Conservation (phyloP, 257 asterid species). For the Plantago elongata region DNA sequence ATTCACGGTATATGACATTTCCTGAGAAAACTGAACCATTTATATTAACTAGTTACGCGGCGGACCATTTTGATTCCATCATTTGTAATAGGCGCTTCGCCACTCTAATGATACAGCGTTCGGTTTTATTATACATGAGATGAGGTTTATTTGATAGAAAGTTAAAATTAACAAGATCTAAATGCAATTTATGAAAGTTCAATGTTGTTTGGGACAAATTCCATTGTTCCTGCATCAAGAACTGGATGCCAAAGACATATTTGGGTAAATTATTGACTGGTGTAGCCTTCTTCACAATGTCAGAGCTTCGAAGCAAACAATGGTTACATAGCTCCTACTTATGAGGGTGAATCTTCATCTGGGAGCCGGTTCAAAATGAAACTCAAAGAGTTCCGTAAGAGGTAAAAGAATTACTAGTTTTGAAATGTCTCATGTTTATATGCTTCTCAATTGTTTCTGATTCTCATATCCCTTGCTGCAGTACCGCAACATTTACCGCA, state of each 20-base stretch:
- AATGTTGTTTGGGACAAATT: not conserved
- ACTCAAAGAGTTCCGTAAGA: constrained; percentile 80
- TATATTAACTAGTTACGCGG: not conserved
- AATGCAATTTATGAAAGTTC: constrained; percentile 7
- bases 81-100: no score
- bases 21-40: constrained; percentile 14
- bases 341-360: constrained; percentile 76
- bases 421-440: not conserved
- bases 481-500: constrained; percentile 86
- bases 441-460: constrained; percentile 3
- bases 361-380: constrained; percentile 89
- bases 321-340: constrained; percentile 76
- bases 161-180: not conserved
- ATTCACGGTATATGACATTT: not conserved
- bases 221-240: constrained; percentile 14
- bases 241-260: not conserved
- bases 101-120: not conserved
- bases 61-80: not conserved
- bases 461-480: constrained; percentile 38
- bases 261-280: not conserved
- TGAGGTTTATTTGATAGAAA: constrained; percentile 9
- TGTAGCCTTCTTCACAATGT: constrained; percentile 14
- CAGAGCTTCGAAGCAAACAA: constrained; percentile 69
- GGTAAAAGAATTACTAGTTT: constrained; percentile 32
- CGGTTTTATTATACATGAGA: no score